Percentiles rank a stretch among this genome's conserved stretches.
Evolutionary conservation across 1,284 basidiomycete species (phyloP).

Genomic region (Apiotrichum domesticum): DNA sequence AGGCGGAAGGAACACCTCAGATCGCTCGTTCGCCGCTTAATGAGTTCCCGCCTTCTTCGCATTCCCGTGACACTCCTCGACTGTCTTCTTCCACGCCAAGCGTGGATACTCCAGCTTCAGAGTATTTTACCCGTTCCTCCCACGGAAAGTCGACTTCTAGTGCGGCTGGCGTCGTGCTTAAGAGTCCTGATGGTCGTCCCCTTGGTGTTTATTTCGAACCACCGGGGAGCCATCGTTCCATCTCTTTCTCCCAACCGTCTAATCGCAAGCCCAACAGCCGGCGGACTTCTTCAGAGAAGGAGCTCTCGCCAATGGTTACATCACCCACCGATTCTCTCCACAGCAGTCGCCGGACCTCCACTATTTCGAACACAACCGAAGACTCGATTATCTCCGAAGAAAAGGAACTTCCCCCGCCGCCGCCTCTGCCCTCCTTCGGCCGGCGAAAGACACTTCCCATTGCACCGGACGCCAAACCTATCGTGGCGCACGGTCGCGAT

Average conservation of each 20-base stretch:
- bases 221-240: constrained; percentile 24
- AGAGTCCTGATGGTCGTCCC: constrained; percentile 85
- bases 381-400: neutral
- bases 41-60: constrained; percentile 24
- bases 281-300: constrained; percentile 18
- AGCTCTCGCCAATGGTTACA: constrained; percentile 1
- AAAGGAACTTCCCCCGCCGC: neutral
- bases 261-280: constrained; percentile 18
- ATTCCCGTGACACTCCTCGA: constrained; percentile 19
- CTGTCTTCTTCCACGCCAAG: neutral
- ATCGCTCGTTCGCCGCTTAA: constrained; percentile 33
- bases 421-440: neutral
- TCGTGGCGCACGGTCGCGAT: constrained; percentile 32
- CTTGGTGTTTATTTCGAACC: constrained; percentile 95
- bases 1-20: constrained; percentile 5
- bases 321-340: constrained; percentile 20
- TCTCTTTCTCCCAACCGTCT: neutral
- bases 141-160: constrained; percentile 60
- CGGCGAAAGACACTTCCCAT: constrained; percentile 30
- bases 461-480: constrained; percentile 19
- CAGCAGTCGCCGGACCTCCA: constrained; percentile 22
- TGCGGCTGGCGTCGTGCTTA: constrained; percentile 81
- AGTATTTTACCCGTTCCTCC: constrained; percentile 77
- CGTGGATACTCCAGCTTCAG: constrained; percentile 59
- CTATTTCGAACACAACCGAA: constrained; percentile 14